Percentiles rank a stretch among this genome's conserved stretches.
Evolutionary conservation across 1,139 yeast genomes (phyloP).

Genomic region (Protomyces inouyei): DNA sequence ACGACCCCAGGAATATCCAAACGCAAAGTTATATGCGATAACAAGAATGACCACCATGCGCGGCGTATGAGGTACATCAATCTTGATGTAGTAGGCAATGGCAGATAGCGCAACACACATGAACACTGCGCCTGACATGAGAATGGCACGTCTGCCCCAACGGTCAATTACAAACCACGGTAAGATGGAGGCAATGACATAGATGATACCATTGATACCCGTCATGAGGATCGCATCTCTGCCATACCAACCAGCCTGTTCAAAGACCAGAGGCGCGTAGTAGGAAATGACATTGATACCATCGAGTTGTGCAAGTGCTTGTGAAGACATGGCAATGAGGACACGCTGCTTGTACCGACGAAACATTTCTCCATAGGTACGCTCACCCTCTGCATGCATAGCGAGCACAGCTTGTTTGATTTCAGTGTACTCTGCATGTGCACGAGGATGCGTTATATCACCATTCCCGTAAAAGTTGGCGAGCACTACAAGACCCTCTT

Average conservation of each 20-base stretch:
- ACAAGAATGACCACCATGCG: constrained; percentile 69
- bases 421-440: constrained; percentile 65
- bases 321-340: constrained; percentile 86
- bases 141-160: constrained; percentile 85
- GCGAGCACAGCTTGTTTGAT: constrained; percentile 76
- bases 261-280: constrained; percentile 90
- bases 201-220: constrained; percentile 76
- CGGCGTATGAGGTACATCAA: constrained; percentile 61
- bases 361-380: constrained; percentile 67
- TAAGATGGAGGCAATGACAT: constrained; percentile 70
- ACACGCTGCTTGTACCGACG: constrained; percentile 65
- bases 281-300: constrained; percentile 91
- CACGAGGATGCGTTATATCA: constrained; percentile 50
- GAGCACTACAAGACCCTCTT: constrained; percentile 78
- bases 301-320: constrained; percentile 84
- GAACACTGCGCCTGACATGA: constrained; percentile 67
- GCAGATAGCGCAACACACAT: constrained; percentile 69
- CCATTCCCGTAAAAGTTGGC: constrained; percentile 74
- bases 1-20: constrained; percentile 22
- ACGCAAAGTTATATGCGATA: constrained; percentile 61
- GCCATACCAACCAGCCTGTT: constrained; percentile 92
- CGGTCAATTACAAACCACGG: constrained; percentile 88
- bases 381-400: constrained; percentile 72
- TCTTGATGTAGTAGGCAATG: constrained; percentile 62
- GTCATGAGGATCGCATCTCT: constrained; percentile 86